Evolutionary conservation across 176 grass and related monocot genomes (phyloP), one percentile per base, ranked within the genome.

Genomic region (Secale cereale): DNA sequence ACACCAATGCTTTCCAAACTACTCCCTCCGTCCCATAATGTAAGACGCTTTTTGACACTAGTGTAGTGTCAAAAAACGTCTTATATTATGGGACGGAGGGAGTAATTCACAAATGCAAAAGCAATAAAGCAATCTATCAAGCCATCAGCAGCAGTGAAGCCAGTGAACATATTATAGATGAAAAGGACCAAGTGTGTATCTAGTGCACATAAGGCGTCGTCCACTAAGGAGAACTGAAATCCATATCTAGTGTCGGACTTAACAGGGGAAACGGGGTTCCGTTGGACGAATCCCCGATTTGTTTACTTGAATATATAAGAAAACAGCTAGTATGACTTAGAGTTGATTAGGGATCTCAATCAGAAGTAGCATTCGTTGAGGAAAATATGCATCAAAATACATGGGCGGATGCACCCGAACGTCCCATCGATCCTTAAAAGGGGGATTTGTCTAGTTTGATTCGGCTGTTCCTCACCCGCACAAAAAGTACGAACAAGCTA

Each of bases 401-500:
- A 31, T 76, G 43, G 26, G 26, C 45, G 73, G 73, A 31, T 54
- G 45, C 73, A 76, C 73, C 72, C 45, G 28, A 52, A 52, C 16
- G 43, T 45, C 12, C 23, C 26, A 3, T 9, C 39, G 70, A 74
- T 28, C 40, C 27, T 74, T 25, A 48, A 74, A 48, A 48, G 25
- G 40, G 35, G 16, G 45, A 76, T 76, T 30, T 74, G 14, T 29
- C 71, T 29, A 11, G 19, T 28, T 30, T 50, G 27, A 54, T 76
- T 76, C 28, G 17, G 28, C 10, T 76, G 73, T 10, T 76, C 28
- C 71, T 75, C 43, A 10, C 41, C 71, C 41, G 41, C 46, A 56
- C 45, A 56, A 13, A 13, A 75, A 32, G 50, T 31, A 46, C 73
- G 73, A 76, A 54, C 17, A 76, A 76, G 73, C 73, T 76, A 76